Evolutionary conservation across 1,284 basidiomycete genomes (phyloP), one percentile per base, ranked within the genome.

Genomic region (Crucibulum parvulum): DNA sequence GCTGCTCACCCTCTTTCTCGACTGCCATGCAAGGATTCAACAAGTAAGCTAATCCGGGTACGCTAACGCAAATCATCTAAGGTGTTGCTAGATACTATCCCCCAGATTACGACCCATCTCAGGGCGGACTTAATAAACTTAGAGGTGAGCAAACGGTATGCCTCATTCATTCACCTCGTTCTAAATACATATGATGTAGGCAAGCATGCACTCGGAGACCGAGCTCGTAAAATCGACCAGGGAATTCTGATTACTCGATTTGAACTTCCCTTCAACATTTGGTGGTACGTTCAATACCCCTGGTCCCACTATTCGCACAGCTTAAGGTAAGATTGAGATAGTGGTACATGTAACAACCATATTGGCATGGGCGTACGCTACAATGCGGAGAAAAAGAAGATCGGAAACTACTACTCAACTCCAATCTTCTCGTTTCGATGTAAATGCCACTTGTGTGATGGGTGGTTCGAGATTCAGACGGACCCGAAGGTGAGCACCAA

Each of bases 301-400:
- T 35, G 8, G 3, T 35, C 10, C 9, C 2, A 45, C 16, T 43
- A 35, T 52, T 51, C 4, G 31, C 31, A 31, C 31, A 31, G 31
- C 31, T 31, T 31, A 5, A 31, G 5, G 31, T 24, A 31, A 31
- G 31, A 59, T 51, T 51, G 10, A n/a, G 31, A 4, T 69, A 94
- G 92, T 71, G 94, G 90, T 55, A 90, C 90, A 77, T 99, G 96
- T 77, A 88, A 96, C 76, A 92, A 91, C 67, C 96, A 98, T 78
- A 94, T 98, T 60, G 96, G 96, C 15, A 96, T 96, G 86, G 96
- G 96, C 35, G 96, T 98, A 3, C 92, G 98, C 2, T 99, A 98
- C 83, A 99, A 99, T 69, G 98, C 98, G 0, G 95, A 98, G 75
- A 99, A 99, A 84, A 91, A 91, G 78, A 98, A 97, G 76, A 87